Evolutionary conservation across 2,329 filamentous ascomycete genomes (phyloP).

Genomic region (Macrophomina pseudophaseolina): DNA sequence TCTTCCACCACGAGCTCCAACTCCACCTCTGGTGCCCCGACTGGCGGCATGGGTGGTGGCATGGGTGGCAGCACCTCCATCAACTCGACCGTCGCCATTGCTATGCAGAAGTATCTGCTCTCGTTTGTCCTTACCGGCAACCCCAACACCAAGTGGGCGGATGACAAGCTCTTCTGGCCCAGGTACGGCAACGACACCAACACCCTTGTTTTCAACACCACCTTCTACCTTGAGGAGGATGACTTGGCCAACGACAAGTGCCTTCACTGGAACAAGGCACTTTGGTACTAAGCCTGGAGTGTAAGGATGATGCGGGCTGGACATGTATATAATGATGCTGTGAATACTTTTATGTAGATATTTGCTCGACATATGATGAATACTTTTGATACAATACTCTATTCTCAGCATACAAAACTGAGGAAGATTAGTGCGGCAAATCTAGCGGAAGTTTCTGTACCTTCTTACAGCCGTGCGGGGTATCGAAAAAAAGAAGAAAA

Average conservation of each 20-base stretch:
- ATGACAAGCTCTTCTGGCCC: conserved; percentile 44
- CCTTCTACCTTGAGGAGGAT: conserved; percentile 38
- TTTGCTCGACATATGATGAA: background rate
- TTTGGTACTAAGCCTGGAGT: conserved; percentile 38
- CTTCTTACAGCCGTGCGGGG: too few relatives aligned
- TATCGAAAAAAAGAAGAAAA: too few relatives aligned
- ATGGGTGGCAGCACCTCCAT: conserved; percentile 19
- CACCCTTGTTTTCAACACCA: conserved; percentile 41
- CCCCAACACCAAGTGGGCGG: conserved; percentile 39
- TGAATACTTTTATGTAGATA: background rate
- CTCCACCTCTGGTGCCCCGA: conserved; percentile 27
- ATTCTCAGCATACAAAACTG: too few relatives aligned
- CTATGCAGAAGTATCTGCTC: conserved; percentile 41
- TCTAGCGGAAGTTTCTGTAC: too few relatives aligned
- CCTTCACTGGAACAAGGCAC: conserved; percentile 42
- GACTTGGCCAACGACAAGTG: conserved; percentile 40
- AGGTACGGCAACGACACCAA: conserved; percentile 34
- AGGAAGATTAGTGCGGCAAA: too few relatives aligned
- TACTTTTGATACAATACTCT: too few relatives aligned
- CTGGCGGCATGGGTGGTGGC: background rate
- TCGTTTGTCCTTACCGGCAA: conserved; percentile 39
- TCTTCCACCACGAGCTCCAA: conserved; percentile 29
- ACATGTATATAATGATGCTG: background rate
- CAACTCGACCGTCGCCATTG: conserved; percentile 27
- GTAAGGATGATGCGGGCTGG: background rate